Evolutionary conservation across 1,284 basidiomycete species (phyloP).

Genomic region (Cutaneotrichosporon curvatum): DNA sequence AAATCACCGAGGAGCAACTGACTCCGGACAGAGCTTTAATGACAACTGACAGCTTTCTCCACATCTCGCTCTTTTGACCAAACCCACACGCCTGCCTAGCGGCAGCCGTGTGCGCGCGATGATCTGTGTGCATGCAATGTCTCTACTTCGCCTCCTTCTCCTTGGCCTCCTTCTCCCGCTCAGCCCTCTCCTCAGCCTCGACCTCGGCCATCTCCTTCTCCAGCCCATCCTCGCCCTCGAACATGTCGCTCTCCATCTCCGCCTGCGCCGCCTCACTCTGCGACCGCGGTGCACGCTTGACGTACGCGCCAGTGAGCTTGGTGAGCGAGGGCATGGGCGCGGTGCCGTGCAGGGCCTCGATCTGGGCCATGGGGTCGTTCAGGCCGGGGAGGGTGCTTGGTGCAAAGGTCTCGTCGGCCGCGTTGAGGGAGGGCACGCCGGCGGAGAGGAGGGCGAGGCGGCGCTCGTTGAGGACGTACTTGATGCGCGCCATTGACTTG

Average conservation of each 20-base stretch:
- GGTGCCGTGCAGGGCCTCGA: conserved; percentile 8
- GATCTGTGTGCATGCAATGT: conserved; percentile 5
- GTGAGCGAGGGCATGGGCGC: conserved; percentile 4
- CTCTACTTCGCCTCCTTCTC: neutral
- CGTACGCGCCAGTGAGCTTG: neutral
- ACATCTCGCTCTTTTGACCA: too few relatives aligned
- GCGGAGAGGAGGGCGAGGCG: conserved; percentile 65
- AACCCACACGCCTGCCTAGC: too few relatives aligned
- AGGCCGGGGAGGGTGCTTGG: conserved; percentile 5
- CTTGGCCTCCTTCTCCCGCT: conserved; percentile 5
- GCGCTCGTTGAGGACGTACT: conserved; percentile 86
- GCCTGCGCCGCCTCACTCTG: conserved; percentile 14
- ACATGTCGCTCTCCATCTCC: conserved; percentile 27
- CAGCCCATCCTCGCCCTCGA: conserved; percentile 1
- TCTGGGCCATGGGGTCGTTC: conserved; percentile 8
- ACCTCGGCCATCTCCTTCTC: conserved; percentile 21
- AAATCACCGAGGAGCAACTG: too few relatives aligned
- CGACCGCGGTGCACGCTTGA: conserved; percentile 3
- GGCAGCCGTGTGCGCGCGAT: too few relatives aligned
- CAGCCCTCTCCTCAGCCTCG: conserved; percentile 16
- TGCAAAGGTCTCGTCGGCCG: neutral
- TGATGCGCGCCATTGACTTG: conserved; percentile 96
- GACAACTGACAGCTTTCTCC: too few relatives aligned
- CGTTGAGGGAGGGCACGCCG: conserved; percentile 38
- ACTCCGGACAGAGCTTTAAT: too few relatives aligned